Evolutionary conservation across 768 basidiomycete species (phyloP).

Genomic region (Termitomyces sp.): DNA sequence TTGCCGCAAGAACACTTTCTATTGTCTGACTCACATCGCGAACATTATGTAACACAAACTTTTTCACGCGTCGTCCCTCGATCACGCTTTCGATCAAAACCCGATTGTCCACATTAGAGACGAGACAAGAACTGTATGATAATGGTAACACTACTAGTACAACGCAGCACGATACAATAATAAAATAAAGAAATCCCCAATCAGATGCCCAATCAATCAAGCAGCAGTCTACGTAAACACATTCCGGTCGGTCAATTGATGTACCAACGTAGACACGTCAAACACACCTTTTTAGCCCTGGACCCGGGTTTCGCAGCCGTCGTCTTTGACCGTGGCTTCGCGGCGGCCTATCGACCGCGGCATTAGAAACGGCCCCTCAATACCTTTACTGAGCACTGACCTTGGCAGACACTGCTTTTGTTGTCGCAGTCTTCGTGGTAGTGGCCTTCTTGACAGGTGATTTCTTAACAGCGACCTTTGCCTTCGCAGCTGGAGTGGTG

Average conservation of each 20-base stretch:
- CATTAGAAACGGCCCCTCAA: not conserved
- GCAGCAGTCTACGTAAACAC: slow-evolving; percentile 13
- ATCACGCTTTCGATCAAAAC: not conserved
- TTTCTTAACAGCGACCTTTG: slow-evolving; percentile 15
- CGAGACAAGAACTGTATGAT: slow-evolving; percentile 6
- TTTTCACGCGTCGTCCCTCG: slow-evolving; percentile 1
- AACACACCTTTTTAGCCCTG: slow-evolving; percentile 25
- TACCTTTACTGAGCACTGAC: slow-evolving; percentile 9
- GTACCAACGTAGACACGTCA: not conserved
- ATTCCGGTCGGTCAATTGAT: slow-evolving; percentile 2
- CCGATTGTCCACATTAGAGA: not conserved
- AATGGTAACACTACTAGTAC: slow-evolving; percentile 18
- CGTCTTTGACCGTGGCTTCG: slow-evolving; percentile 25
- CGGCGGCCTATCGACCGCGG: slow-evolving; percentile 16
- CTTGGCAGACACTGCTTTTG: slow-evolving; percentile 24
- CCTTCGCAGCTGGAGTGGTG: not conserved
- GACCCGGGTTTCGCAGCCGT: slow-evolving; percentile 17
- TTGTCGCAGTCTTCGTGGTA: slow-evolving; percentile 19
- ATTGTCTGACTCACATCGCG: no score
- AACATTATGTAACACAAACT: slow-evolving; percentile 1
- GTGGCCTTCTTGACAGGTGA: not conserved
- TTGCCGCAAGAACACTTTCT: no score
- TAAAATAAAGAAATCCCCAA: slow-evolving; percentile 14
- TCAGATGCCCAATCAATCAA: slow-evolving; percentile 11
- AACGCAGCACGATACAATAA: slow-evolving; percentile 14